Conservation (phyloP, 306 rosid species). For the Nissolia schottii region DNA sequence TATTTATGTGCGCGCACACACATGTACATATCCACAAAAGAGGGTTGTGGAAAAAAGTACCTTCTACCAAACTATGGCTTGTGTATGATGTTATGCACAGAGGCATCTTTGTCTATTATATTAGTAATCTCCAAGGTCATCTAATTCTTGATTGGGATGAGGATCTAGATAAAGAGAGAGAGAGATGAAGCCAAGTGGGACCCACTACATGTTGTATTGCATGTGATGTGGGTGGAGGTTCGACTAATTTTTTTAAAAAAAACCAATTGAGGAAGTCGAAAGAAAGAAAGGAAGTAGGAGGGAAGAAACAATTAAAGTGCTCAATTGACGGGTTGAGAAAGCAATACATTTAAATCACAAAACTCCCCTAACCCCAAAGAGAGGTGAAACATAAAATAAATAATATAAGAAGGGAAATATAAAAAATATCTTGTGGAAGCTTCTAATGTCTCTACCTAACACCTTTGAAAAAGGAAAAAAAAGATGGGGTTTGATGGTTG, state of each 20-base stretch:
- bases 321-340: background rate
- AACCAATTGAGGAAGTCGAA: background rate
- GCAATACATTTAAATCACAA: background rate
- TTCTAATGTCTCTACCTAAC: conserved; percentile 52
- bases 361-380: background rate
- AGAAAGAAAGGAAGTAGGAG: background rate
- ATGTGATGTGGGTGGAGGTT: conserved; percentile 42
- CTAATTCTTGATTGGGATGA: conserved; percentile 25
- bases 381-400: conserved; percentile 8
- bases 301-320: background rate
- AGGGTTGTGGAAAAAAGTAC: conserved; percentile 19
- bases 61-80: conserved; percentile 29
- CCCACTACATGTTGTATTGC: conserved; percentile 33
- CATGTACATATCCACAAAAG: conserved; percentile 1
- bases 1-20: conserved; percentile 8
- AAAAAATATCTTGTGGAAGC: conserved; percentile 37
- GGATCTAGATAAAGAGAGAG: too few relatives aligned
- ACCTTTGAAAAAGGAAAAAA: conserved; percentile 37
- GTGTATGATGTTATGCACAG: too few relatives aligned
- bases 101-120: conserved; percentile 27
- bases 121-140: conserved; percentile 27
- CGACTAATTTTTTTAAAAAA: conserved; percentile 22
- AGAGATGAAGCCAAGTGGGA: conserved; percentile 20
- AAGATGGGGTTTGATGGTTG: conserved; percentile 27
- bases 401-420: background rate